Conservation (phyloP, 176 grass and related monocot genomes). For the Triticum timopheevii region DNA sequence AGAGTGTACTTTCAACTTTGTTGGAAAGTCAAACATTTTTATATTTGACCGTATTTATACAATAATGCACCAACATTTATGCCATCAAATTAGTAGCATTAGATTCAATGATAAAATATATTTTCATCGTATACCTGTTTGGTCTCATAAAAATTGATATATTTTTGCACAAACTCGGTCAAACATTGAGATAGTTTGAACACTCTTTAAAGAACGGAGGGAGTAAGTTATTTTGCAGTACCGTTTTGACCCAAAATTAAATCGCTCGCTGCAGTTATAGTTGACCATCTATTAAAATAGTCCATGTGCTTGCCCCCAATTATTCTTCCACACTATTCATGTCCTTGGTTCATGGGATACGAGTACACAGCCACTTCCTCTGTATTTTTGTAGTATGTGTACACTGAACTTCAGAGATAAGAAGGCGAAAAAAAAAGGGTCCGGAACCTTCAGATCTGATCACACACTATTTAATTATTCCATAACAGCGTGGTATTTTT, state of each 20-base stretch:
- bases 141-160: too few species aligned
- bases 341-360: conserved; percentile 40
- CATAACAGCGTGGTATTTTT: not conserved
- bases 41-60: too few species aligned
- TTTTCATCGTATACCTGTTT: too few species aligned
- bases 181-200: too few species aligned
- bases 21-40: too few species aligned
- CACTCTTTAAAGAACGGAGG: too few species aligned
- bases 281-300: conserved; percentile 42
- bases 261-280: conserved; percentile 12
- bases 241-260: not conserved
- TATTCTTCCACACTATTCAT: conserved; percentile 31
- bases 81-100: too few species aligned
- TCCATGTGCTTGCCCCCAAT: conserved; percentile 4
- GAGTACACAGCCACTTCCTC: not conserved
- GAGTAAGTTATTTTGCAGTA: too few species aligned
- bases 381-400: not conserved
- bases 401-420: not conserved
- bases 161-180: too few species aligned
- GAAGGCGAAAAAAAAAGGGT: not conserved
- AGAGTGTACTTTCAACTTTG: too few species aligned
- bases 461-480: conserved; percentile 4
- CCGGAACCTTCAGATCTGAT: conserved; percentile 24
- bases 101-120: too few species aligned
- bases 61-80: too few species aligned